These are phyloP conservation scores for Pseudonitzschia multiseries DNA, from an alignment of 108 stramenopile species.

Conservation along the genomic window DNA sequence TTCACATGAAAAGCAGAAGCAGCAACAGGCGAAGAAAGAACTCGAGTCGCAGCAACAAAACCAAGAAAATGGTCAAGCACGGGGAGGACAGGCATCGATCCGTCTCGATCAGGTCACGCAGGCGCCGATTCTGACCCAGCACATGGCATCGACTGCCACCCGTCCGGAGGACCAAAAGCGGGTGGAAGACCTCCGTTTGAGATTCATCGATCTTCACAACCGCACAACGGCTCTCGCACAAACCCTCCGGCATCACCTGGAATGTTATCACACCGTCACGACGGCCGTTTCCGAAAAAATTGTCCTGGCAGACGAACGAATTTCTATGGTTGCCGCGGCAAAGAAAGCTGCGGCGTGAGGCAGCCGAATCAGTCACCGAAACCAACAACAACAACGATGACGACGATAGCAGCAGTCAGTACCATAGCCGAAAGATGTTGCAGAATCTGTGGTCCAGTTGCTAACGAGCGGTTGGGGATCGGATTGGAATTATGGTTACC, in stretches of 20 bases:
- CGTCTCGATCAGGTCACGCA: constrained; percentile 47
- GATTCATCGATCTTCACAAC: constrained; percentile 35
- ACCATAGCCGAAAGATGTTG: too few species aligned
- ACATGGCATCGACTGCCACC: constrained; percentile 21
- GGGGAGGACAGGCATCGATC: constrained; percentile 3
- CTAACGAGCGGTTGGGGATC: too few species aligned
- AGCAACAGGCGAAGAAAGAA: constrained; percentile 5
- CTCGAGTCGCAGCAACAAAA: not conserved
- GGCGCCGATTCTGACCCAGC: constrained; percentile 57
- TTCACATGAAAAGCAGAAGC: not conserved
- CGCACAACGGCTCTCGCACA: constrained; percentile 39
- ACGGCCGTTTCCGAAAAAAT: constrained; percentile 66
- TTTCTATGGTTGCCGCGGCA: constrained; percentile 14
- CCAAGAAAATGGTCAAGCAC: not conserved
- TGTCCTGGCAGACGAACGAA: constrained; percentile 65
- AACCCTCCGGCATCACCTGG: constrained; percentile 46
- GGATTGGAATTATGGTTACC: too few species aligned
- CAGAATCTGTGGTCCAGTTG: too few species aligned
- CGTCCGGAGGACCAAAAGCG: constrained; percentile 41
- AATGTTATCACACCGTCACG: constrained; percentile 51
- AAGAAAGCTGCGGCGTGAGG: not conserved
- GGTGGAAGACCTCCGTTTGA: constrained; percentile 48
- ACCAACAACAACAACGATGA: not conserved
- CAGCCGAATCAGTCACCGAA: too few species aligned
- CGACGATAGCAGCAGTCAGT: too few species aligned